Conservation (phyloP, 257 asterid species). For the Datura wrightii region DNA sequence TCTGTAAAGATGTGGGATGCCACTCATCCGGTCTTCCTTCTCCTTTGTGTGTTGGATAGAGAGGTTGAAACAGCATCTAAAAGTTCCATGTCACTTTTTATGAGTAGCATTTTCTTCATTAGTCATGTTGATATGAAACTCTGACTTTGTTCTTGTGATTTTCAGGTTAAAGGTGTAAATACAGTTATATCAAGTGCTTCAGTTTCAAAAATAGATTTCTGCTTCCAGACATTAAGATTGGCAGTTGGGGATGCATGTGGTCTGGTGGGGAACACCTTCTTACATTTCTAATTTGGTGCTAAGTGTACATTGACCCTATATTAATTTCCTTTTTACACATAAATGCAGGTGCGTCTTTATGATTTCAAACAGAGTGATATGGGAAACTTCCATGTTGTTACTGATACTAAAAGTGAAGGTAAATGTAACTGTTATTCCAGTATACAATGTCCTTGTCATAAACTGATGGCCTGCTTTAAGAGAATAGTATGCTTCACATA, state of each 20-base stretch:
- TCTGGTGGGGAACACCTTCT: conserved; percentile 66
- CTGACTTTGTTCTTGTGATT: conserved; percentile 41
- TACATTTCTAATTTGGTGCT: conserved; percentile 33
- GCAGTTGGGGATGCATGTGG: conserved; percentile 88
- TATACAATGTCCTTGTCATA: background rate
- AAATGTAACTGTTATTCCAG: conserved; percentile 21
- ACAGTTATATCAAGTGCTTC: conserved; percentile 58
- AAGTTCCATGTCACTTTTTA: conserved; percentile 13
- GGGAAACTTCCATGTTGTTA: conserved; percentile 58
- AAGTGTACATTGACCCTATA: conserved; percentile 27
- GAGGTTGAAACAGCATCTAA: conserved; percentile 54
- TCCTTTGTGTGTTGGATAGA: conserved; percentile 56
- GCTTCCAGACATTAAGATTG: conserved; percentile 68
- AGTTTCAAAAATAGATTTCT: conserved; percentile 64
- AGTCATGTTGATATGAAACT: background rate
- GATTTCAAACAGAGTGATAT: conserved; percentile 54
- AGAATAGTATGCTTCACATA: background rate
- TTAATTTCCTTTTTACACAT: conserved; percentile 39
- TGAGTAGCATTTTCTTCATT: background rate
- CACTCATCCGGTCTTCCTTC: conserved; percentile 73
- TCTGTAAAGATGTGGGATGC: conserved; percentile 91
- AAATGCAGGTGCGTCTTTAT: conserved; percentile 67
- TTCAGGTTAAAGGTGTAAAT: conserved; percentile 59
- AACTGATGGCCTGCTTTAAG: background rate
- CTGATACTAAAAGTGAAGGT: conserved; percentile 81